Evolutionary conservation across 805 yeast species (phyloP), one percentile per base, ranked within the genome.

Genomic region (Vanderwaltozyma yarrowii): DNA sequence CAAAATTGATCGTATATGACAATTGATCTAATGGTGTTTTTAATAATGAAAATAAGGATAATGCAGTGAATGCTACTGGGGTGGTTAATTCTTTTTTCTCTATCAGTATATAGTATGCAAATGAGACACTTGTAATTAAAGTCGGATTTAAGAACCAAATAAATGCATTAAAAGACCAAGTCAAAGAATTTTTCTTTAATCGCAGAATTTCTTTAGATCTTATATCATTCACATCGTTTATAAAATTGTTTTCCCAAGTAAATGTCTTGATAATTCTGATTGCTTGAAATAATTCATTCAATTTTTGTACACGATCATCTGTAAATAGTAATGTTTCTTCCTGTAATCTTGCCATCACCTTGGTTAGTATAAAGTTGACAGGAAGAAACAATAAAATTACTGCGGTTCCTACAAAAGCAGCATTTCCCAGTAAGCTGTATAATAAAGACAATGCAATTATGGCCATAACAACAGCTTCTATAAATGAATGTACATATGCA

Each of bases 211-310:
- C 98, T 35, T 78, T 76, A 26, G 73, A 71, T 66, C 98, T 78
- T 39, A 86, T 69, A 16, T 74, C 67, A 59, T 76, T 60, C 41
- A 89, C 81, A 30, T 73, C 76, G 34, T 78, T 74, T 47, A 74
- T 78, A 56, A 89, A 88, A 50, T 80, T 79, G 32, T 76, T 73
- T 61, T 89, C 98, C 98, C 98, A 89, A 2, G 95, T 95, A 59
- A 89, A 88, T 54, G 83, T 87, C 62, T 89, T 89, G 66, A 89
- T 82, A 50, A 89, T 86, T 58, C 96, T 74, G 45, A 89, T 89
- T 45, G 89, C 80, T 61, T 82, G 94, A 52, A 89, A 78, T 8
- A 94, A 75, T 64, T 92, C 98, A 60, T 88, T 92, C 51, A 92
- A 72, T 59, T 83, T 86, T 56, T 87, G 95, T 41, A 89, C 83